Evolutionary conservation across 306 rosid genomes (phyloP), one percentile per base, ranked within the genome.

Genomic region (Castanospermum australe): DNA sequence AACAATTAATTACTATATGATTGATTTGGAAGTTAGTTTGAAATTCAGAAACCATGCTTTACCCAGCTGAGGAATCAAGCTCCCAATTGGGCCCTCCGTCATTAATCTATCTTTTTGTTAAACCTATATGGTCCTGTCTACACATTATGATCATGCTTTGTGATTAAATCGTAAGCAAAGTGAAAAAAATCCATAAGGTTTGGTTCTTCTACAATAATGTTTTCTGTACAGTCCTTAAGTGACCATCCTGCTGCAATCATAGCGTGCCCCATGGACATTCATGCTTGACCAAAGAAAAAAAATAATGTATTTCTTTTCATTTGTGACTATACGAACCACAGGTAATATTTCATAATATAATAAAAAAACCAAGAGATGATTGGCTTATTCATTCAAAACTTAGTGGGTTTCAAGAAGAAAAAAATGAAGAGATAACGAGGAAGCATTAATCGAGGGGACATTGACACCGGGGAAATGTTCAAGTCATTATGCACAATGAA

Each of bases 101-200:
- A 35, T 14, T 44, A 63, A 61, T 54, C 55, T 51, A 33, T 25
- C 36, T 20, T 62, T 20, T 62, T 8, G 6, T 17, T 39, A 70
- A 30, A 9, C n/a, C 39, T n/a, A n/a, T n/a, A 22, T 36, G 42
- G 18, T 73, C 35, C 66, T 22, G 28, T 30, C 73, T 74, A 15
- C 66, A 78, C 64, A 47, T 48, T 44, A 24, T 13, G 30, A 35
- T 70, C 77, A 70, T 59, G 24, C 67, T 44, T 67, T 39, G 42
- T 78, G 70, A 74, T 79, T 21, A 42, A 64, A 69, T 50, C 67
- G 78, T 56, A 69, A 73, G 78, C 84, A 73, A 67, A 64, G 65
- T 9, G 39, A 9, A 25, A 74, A 65, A 62, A 68, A 24, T 36
- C 30, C 42, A 10, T 13, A n/a, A 15, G 14, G 56, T n/a, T 54